phyloP scores from a whole-genome alignment of 139 green algal species.

The Trebouxia sp. region DNA sequence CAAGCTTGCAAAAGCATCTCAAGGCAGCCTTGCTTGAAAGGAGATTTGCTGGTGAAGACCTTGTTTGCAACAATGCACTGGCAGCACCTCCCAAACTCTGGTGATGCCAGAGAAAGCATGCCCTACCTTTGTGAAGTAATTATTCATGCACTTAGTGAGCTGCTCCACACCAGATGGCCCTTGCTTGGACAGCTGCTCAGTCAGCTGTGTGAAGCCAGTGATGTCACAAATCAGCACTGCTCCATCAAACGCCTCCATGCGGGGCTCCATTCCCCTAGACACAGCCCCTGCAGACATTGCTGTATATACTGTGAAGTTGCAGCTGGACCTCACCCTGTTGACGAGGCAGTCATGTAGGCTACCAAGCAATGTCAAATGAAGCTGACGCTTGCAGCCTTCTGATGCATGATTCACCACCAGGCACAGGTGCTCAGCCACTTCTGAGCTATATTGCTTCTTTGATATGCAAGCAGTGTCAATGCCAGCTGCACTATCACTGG shows the following conservation, averaged over 20 bases:
- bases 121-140: conserved; percentile 71
- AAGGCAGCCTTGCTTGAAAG: not conserved
- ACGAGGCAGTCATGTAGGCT: too few species aligned
- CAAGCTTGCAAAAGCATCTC: not conserved
- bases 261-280: conserved; percentile 33
- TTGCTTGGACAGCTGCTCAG: conserved; percentile 63
- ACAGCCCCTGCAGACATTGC: conserved; percentile 6
- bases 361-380: too few species aligned
- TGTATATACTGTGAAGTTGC: not conserved
- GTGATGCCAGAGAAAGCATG: not conserved
- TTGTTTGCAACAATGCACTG: not conserved
- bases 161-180: conserved; percentile 70
- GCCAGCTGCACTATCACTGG: too few species aligned
- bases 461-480: too few species aligned
- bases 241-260: conserved; percentile 56
- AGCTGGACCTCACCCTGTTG: too few species aligned
- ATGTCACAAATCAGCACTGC: conserved; percentile 82
- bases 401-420: too few species aligned
- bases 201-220: conserved; percentile 83
- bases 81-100: too few species aligned
- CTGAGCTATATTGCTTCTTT: too few species aligned
- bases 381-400: too few species aligned
- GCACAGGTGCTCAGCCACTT: too few species aligned
- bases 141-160: conserved; percentile 84
- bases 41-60: too few species aligned